Percentiles rank a stretch among this genome's conserved stretches.
Conservation (phyloP, 2,329 filamentous ascomycete species). For the Paecilomyces fulvus region DNA sequence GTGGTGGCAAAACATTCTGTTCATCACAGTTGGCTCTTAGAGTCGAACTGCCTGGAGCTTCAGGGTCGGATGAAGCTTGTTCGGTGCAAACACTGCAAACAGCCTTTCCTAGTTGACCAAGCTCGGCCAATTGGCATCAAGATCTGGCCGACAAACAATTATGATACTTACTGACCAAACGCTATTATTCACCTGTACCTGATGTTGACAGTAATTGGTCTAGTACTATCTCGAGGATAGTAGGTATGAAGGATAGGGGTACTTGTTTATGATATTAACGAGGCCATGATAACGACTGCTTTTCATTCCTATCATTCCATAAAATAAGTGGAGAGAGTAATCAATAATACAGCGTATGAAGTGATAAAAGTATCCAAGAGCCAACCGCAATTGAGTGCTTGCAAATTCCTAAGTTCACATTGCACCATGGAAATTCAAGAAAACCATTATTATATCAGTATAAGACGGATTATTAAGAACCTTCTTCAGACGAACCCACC, state of each 20-base stretch:
- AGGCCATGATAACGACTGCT: too few relatives aligned
- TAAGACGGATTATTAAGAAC: background rate
- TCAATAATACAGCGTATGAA: too few relatives aligned
- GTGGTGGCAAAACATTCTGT: background rate
- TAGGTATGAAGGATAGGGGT: too few relatives aligned
- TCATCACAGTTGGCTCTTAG: background rate
- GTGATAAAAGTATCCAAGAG: too few relatives aligned
- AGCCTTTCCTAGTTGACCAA: background rate
- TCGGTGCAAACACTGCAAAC: background rate
- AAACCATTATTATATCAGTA: background rate
- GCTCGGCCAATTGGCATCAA: background rate
- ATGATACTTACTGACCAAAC: too few relatives aligned
- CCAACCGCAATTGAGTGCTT: too few relatives aligned
- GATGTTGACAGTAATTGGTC: too few relatives aligned
- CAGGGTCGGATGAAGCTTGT: background rate
- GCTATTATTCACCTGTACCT: too few relatives aligned
- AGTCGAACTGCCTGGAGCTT: background rate
- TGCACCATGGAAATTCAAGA: background rate
- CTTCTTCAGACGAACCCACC: constrained; percentile 37
- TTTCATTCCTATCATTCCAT: too few relatives aligned
- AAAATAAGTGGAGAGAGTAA: too few relatives aligned
- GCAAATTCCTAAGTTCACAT: background rate
- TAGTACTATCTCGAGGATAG: too few relatives aligned
- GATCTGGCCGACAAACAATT: background rate
- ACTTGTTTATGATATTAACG: too few relatives aligned